Conservation (phyloP, 176 grass and related monocot genomes). For the Oryza glaberrima region DNA sequence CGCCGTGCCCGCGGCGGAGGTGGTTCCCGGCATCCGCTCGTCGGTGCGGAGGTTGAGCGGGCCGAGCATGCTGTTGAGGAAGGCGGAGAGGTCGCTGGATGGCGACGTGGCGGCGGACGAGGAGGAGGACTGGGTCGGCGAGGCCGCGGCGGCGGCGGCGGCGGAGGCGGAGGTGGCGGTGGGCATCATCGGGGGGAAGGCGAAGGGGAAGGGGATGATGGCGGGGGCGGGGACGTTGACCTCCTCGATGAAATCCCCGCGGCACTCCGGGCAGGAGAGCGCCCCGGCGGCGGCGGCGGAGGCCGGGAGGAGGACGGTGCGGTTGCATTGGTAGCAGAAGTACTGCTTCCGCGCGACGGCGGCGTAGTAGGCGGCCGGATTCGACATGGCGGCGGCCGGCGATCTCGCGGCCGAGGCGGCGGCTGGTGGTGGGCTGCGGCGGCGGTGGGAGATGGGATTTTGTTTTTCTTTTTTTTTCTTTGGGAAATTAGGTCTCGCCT, state of each 20-base stretch:
- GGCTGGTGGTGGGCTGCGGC: conserved; percentile 29
- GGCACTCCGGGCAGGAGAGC: conserved; percentile 81
- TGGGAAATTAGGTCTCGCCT: conserved; percentile 47
- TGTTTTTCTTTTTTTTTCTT: neutral
- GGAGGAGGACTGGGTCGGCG: conserved; percentile 50
- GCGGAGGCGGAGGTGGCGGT: conserved; percentile 15
- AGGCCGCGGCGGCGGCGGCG: conserved; percentile 28
- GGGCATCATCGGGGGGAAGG: conserved; percentile 39
- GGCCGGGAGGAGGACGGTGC: conserved; percentile 62
- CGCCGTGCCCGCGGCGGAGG: conserved; percentile 33
- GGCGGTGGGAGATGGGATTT: conserved; percentile 41
- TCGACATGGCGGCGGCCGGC: conserved; percentile 59
- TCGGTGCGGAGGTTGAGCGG: conserved; percentile 24
- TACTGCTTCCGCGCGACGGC: conserved; percentile 67
- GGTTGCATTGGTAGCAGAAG: conserved; percentile 94
- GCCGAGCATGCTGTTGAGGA: conserved; percentile 50
- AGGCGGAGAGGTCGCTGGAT: conserved; percentile 44
- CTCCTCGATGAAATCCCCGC: conserved; percentile 91
- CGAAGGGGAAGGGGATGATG: conserved; percentile 62
- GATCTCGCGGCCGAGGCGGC: conserved; percentile 56
- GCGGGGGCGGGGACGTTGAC: conserved; percentile 62
- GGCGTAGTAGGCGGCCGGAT: conserved; percentile 61
- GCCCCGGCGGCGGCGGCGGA: conserved; percentile 54
- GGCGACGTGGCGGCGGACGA: conserved; percentile 45
- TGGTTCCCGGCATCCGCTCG: conserved; percentile 15